Evolutionary conservation across 345 rosid species (phyloP), one percentile per base, ranked within the genome.

Genomic region (Anastatica hierochuntica): DNA sequence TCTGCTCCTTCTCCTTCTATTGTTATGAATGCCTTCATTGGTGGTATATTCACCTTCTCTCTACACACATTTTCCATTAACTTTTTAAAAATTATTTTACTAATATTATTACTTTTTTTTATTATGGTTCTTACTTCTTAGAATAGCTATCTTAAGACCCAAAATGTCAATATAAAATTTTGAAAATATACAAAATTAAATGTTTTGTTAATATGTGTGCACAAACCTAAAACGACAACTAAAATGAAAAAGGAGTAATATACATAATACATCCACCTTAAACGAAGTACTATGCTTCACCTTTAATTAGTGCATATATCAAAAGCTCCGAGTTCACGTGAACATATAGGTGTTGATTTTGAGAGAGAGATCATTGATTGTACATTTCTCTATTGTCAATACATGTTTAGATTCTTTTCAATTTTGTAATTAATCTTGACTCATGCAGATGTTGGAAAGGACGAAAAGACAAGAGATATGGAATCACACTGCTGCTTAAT

Each of bases 1-100:
- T 85, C 95, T 43, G 96, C 96, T 47, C 98, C 96, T 26, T 81
- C 90, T 49, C 98, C 98, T 78, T 85, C 65, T 54, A 92, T 77
- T 13, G 96, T 88, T 71, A 92, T 72, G 70, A 70, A 92, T 30
- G 96, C 78, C 62, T 88, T 92, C 60, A 81, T 66, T 61, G 76
- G 76, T 0, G 98, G 83, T 58, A 92, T 81, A 35, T 12, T 79
- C 26, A 92, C 96, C 48, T 92, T 92, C 63, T 92, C 98, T 48
- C 98, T 92, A 74, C 16, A 66, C 29, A 12, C 46, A 48, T 42
- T 31, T 54, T 3, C 23, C 19, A 33, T 18, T 3, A 21, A 4
- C 12, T 19, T 53, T 15, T 21, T 10, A 7, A 2, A 13, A 8
- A 6, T 10, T 49, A 39, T 44, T 17, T 33, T 7, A 8, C 2